Base-by-base conservation (phyloP, 495 filamentous ascomycete genomes). In the Cercophora newfieldiana region DNA sequence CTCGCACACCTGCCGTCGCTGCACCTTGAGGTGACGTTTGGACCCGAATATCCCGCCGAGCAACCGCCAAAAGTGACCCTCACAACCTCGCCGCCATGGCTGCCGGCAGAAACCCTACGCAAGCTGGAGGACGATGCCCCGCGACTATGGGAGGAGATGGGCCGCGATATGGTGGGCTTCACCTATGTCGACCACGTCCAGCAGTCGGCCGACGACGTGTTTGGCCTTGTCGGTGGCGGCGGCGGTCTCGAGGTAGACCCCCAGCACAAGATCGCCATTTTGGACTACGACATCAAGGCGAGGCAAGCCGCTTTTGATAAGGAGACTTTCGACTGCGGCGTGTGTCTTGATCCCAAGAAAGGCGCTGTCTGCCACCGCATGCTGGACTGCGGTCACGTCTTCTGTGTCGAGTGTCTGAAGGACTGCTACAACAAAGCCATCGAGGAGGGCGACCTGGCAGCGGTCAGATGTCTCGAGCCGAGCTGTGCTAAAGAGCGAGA, bases 291-390 rank as follows among this genome's bases (percentile, higher is more conserved):
- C 71, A 87, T 85, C 58, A 86, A 88, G 57, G 88, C 90, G 1
- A 89, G 88, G 68, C 82, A 84, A 18, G 85, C 87, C 24, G 87
- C 85, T 16, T 99, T 97, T 67, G 89, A 94, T 65, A 85, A 87
- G 61, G 91, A 88, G 61, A 97, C 93, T 0, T 97, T 93, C 69
- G 88, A 95, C 50, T 99, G 95, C 70, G 91, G 90, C 0, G 87
- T 99, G 12, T 99, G 95, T 74, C 80, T 96, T 44, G 93, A 97
- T 74, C 93, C 93, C 0, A 97, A 97, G 74, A 97, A 97, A 75
- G 95, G 95, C 3, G 69, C 79, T 0, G 85, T 81, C 25, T 98
- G 95, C 75, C 89, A 97, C 77, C 84, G 84, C 4, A 83, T 97
- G 73, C 73, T 88, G 21, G 85, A 86, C 31, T 99, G 95, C 74